Evolutionary conservation across 345 rosid genomes (phyloP), one percentile per base, ranked within the genome.

Genomic region (Populus davidiana): DNA sequence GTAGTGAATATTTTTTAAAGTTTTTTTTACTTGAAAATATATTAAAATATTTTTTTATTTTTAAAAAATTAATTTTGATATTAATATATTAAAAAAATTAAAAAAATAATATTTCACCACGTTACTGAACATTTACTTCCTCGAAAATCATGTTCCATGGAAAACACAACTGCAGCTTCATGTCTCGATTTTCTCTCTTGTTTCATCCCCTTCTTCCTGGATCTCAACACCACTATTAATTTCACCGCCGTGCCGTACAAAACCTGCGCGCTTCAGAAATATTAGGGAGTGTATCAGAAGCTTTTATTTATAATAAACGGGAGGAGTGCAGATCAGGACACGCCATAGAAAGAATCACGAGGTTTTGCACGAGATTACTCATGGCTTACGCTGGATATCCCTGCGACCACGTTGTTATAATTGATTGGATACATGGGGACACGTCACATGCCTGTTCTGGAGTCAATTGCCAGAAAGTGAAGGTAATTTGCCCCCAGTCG

Each of bases 381-480:
- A 75, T 75, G 70, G 17, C 72, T 23, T 66, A 33, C 11, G 65
- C 65, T 41, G 61, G 66, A 33, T 36, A 54, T 18, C 59, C 1
- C 49, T 44, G 72, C 14, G 25, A n/a, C 17, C 62, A 33, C 75
- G n/a, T 54, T 52, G 31, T 41, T 41, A 41, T 72, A 59, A 72
- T 38, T 4, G 66, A 36, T 12, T 49, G n/a, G 4, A 49, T 47
- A 29, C 11, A 25, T 50, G n/a, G 14, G 31, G 70, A 43, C 70
- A 65, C 70, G 33, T 74, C 77, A 74, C 77, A 65, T 74, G 71
- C 14, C 38, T 72, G 41, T 20, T 38, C 2, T 21, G 23, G 61
- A 39, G 38, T 65, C 44, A 64, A 73, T 74, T 64, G 39, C 77
- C 49, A 59, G 7, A 8, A 20, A 38, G 23, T 56, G 23, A 72